These are phyloP conservation scores for Triticum urartu DNA, from an alignment of 176 grass and related monocot genomes.

Conservation along the genomic window DNA sequence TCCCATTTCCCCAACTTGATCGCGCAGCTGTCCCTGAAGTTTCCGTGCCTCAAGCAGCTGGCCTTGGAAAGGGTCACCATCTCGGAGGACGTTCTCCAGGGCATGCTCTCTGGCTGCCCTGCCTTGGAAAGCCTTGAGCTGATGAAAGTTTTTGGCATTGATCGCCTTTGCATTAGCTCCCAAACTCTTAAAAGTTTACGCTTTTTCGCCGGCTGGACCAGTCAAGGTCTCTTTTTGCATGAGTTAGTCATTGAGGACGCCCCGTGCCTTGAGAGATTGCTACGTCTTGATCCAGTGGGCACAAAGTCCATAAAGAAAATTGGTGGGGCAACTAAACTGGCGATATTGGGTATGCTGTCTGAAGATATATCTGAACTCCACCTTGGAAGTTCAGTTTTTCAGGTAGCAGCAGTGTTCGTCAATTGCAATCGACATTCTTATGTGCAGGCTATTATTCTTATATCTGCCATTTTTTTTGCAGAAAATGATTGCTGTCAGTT, in stretches of 20 bases:
- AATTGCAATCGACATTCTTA: background rate
- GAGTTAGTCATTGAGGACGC: background rate
- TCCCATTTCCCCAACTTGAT: background rate
- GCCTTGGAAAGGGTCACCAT: no score
- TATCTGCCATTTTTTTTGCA: background rate
- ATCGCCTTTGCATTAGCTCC: background rate
- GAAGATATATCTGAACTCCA: background rate
- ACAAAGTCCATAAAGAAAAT: background rate
- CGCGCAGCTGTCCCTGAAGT: background rate
- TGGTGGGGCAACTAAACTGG: background rate
- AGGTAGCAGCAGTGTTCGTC: background rate
- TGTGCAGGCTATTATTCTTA: background rate
- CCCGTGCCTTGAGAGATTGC: background rate
- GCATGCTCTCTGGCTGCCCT: no score
- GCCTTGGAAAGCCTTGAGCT: background rate
- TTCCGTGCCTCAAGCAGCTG: no score
- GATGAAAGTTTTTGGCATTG: background rate
- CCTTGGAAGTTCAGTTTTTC: background rate
- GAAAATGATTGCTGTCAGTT: background rate
- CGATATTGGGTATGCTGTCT: background rate
- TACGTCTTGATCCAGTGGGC: no score
- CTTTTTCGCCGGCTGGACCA: background rate
- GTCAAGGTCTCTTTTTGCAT: background rate
- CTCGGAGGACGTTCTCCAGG: no score
- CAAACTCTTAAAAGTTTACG: background rate